A percentile compares a stretch with the other conserved stretches of the same genome.
Evolutionary conservation across 73 alveolate genomes (phyloP).

Genomic region (Paramecium octaurelia): DNA sequence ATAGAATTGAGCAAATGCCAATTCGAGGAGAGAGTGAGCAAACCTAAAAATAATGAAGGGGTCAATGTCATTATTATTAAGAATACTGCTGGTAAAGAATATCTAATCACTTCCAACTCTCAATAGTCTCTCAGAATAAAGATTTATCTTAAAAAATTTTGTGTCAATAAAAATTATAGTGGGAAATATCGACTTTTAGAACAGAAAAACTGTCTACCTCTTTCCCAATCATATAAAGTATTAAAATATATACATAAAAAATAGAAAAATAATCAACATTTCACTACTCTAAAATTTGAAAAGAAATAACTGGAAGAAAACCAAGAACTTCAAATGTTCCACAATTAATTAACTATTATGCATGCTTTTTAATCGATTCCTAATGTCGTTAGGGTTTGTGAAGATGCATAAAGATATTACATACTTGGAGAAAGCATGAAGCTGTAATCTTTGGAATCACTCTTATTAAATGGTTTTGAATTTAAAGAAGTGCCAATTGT

Average conservation of each 20-base stretch:
- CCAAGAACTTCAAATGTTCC: neutral
- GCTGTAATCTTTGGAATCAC: slow-evolving; percentile 5
- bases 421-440: neutral
- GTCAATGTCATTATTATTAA: neutral
- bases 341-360: neutral
- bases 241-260: neutral
- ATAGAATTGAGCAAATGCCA: neutral
- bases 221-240: neutral
- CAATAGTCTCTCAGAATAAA: neutral
- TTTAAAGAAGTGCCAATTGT: slow-evolving; percentile 34
- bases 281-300: neutral
- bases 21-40: neutral
- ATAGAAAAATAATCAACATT: neutral
- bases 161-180: neutral
- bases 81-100: neutral
- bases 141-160: neutral
- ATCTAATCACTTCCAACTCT: neutral
- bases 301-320: neutral
- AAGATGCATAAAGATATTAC: neutral
- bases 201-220: neutral
- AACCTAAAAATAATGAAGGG: neutral
- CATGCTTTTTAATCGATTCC: neutral
- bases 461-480: slow-evolving; percentile 26
- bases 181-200: neutral
- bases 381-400: neutral